These are phyloP conservation scores for Ceraceosorus guamensis DNA, from an alignment of 1,284 basidiomycete genomes.

Conservation along the genomic window DNA sequence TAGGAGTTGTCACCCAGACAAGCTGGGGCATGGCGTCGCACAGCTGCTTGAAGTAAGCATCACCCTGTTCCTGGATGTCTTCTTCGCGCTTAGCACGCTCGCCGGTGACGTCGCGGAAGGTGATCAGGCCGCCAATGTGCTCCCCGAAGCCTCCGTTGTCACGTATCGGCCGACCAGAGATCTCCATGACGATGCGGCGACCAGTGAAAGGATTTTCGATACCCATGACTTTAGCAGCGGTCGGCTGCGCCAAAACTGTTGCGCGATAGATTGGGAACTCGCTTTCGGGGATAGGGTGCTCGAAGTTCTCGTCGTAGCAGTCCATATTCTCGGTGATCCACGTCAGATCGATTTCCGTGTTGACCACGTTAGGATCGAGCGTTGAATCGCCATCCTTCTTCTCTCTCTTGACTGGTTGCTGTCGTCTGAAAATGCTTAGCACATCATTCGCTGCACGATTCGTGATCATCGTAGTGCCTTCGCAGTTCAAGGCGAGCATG, in stretches of 20 bases:
- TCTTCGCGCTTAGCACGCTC: conserved; percentile 10
- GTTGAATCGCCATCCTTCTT: neutral
- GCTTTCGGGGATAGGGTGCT: conserved; percentile 25
- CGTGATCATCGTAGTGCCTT: conserved; percentile 30
- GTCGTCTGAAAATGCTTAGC: conserved; percentile 22
- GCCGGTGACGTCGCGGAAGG: conserved; percentile 29
- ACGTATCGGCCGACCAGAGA: conserved; percentile 35
- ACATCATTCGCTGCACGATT: conserved; percentile 38
- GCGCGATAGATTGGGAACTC: conserved; percentile 38
- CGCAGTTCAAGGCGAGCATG: conserved; percentile 30
- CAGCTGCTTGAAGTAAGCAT: conserved; percentile 37
- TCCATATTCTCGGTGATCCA: conserved; percentile 20
- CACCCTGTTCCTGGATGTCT: conserved; percentile 28
- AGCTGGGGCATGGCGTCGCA: conserved; percentile 45
- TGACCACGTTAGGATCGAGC: conserved; percentile 8
- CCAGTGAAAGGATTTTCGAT: conserved; percentile 17
- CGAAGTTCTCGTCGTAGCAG: conserved; percentile 36
- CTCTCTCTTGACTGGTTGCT: conserved; percentile 12
- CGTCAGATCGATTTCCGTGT: conserved; percentile 22
- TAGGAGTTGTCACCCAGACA: conserved; percentile 45
- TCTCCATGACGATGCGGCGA: conserved; percentile 18
- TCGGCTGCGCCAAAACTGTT: conserved; percentile 26
- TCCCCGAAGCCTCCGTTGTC: conserved; percentile 32
- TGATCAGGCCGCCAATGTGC: conserved; percentile 39
- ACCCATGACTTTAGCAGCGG: conserved; percentile 25